Evolutionary conservation across 1,284 basidiomycete genomes (phyloP), one percentile per base, ranked within the genome.

Genomic region (Bondarzewia mesenterica): DNA sequence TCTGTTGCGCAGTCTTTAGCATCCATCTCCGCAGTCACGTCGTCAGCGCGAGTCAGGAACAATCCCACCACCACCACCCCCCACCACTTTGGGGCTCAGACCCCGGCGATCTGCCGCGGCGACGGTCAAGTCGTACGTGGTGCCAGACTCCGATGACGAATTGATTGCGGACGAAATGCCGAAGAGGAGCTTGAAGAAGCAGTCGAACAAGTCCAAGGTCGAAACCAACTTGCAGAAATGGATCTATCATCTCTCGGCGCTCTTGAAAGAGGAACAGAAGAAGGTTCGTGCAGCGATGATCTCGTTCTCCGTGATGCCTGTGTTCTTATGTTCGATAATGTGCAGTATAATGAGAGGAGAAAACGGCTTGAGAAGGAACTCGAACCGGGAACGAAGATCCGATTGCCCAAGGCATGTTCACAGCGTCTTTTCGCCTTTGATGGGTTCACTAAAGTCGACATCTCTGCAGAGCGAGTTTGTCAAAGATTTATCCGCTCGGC

Each of bases 61-160:
- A 46, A 26, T 42, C 39, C 16, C 39, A 20, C 42, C 15, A 7
- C 42, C n/a, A n/a, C n/a, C n/a, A n/a, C n/a, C n/a, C n/a, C n/a
- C n/a, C n/a, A n/a, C n/a, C 5, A 66, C 66, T 39, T 63, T 65
- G 49, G 72, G 69, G 57, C 80, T 78, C 55, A 70, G 82, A 46
- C 80, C 80, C 14, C 74, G 82, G 35, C 71, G 84, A 41, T 73
- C 73, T 37, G 72, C 73, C 3, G 74, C 78, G 16, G 59, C 67
- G 22, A 63, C 67, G 15, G 70, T 76, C 21, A 72, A 69, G 42
- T 85, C 81, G 10, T 87, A 87, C 58, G 72, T 69, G 5, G 65
- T 82, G 20, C 81, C 83, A 1, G 81, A 81, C 59, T 86, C 82
- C 10, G 85, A 87, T 57, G 84, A 85, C 54, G 84, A 85, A 52